These are phyloP conservation scores for Kodamaea alishanica DNA, from an alignment of 1,139 yeast species.

Conservation along the genomic window DNA sequence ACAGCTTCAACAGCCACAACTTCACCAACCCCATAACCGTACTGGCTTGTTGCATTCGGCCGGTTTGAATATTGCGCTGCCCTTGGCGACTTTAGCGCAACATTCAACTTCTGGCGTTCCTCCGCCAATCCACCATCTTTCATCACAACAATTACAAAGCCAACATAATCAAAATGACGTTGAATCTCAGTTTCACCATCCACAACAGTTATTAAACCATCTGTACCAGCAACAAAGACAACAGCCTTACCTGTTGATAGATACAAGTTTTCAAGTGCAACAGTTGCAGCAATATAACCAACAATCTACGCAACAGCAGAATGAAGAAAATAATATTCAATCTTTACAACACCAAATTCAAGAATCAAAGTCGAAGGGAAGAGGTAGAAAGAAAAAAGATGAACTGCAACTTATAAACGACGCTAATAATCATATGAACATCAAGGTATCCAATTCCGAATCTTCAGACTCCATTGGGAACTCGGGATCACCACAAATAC, in stretches of 20 bases:
- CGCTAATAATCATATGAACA: background rate
- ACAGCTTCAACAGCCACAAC: constrained; percentile 12
- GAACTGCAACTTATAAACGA: background rate
- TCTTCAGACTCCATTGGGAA: background rate
- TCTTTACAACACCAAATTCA: constrained; percentile 9
- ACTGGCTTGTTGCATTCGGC: no score
- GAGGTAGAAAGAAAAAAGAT: constrained; percentile 6
- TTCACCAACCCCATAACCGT: background rate
- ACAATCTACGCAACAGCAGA: constrained; percentile 8
- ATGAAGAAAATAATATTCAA: constrained; percentile 7
- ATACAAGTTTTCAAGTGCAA: background rate
- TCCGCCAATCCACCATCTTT: no score
- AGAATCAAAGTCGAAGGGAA: constrained; percentile 1
- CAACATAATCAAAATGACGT: no score
- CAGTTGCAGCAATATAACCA: constrained; percentile 8
- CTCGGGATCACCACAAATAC: constrained; percentile 3
- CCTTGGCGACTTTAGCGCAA: no score
- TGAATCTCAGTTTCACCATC: no score
- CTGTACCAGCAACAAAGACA: no score
- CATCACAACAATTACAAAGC: no score
- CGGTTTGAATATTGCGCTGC: no score
- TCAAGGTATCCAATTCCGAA: background rate
- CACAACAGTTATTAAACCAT: no score
- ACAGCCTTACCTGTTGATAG: no score
- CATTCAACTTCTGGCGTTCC: no score